Evolutionary conservation across 495 filamentous ascomycete species (phyloP), one percentile per base, ranked within the genome.

Genomic region (Xanthoparmelia taractica): DNA sequence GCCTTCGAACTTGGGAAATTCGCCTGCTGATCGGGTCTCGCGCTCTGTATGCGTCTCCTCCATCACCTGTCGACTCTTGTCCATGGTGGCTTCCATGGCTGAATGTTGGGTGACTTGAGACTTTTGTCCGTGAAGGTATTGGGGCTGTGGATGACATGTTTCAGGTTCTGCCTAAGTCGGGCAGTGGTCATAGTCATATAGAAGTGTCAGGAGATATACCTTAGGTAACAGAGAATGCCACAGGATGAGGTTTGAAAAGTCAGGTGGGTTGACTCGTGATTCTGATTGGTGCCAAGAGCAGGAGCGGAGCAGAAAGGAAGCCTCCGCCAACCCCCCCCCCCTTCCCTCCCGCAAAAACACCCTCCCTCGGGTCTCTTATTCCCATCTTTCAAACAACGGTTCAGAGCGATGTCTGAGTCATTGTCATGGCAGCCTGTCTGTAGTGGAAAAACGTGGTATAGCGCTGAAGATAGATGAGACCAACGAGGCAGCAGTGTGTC

Each of bases 11-110:
- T 50, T 52, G 29, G 29, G 41, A 58, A 71, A 71, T 10, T 67
- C 58, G 23, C 65, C 62, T 27, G 52, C 54, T 34, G 57, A 61
- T 34, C 69, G 61, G 7, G 69, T 66, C 52, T 65, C 61, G n/a
- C 55, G 61, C 27, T 71, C 69, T 5, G 56, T 36, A 17, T 40
- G 34, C 18, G 65, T 66, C 57, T 69, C 67, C 61, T 71, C 58
- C 57, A 63, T 59, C 29, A 66, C 54, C 47, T 69, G 67, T 12
- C 69, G 64, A 29, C 41, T 59, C 59, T 69, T 63, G 34, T 70
- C 61, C 57, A 67, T 58, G 37, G 29, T 33, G 34, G 62, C 18
- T 40, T 48, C 25, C 63, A 68, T 66, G 37, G 15, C 63, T 54
- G 5, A 47, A 18, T 60, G 31, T 25, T 8, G 43, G 37, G 23